Base-by-base conservation (phyloP, 148 eudicot genomes). In the Heliosperma pusillum region DNA sequence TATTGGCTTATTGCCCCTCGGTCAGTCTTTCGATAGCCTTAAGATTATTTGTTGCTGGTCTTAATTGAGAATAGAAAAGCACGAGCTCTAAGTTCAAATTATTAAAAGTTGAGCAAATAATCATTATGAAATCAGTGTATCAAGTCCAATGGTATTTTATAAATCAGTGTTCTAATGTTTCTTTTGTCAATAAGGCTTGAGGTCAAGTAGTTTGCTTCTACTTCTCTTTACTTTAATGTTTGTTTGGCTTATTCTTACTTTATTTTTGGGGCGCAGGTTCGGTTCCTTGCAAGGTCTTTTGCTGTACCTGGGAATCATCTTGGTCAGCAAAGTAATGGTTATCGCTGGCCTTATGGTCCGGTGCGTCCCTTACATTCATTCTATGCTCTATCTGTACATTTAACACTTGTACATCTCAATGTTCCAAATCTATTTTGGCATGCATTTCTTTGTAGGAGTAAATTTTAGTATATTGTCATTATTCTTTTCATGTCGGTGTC, bases 291-390 rank as follows among this genome's bases (percentile, higher is more conserved):
- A 58, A 89, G 97, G 81, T 96, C 99, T 19, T 96, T 96, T 86
- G 97, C 83, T 68, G 87, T 96, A 66, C 97, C 99, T 73, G 99
- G 99, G 69, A 90, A 96, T 84, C 99, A 96, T 88, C 90, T 96
- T 81, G 99, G 99, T 81, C 99, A 96, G 81, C 99, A 96, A 83
- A 96, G 99, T 86, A 89, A 96, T 82, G 97, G 99, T 75, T 96
- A 87, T 67, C 97, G 99, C 67, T 96, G 99, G 99, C 99, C 99
- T 69, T 96, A 88, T 89, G 99, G 99, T 50, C 93, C 99, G 74
- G 99, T 96, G 85, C 82, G 94, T 52, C 69, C 64, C 73, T 45
- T 65, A 45, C 69, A 60, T 55, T 67, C 27, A 59, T 65, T 62
- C 55, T 55, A 19, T 74, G 60, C n/a, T 59, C 16, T 22, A 29